These are phyloP conservation scores for Lentinula lateritia DNA, from an alignment of 768 basidiomycete genomes.

Conservation along the genomic window DNA sequence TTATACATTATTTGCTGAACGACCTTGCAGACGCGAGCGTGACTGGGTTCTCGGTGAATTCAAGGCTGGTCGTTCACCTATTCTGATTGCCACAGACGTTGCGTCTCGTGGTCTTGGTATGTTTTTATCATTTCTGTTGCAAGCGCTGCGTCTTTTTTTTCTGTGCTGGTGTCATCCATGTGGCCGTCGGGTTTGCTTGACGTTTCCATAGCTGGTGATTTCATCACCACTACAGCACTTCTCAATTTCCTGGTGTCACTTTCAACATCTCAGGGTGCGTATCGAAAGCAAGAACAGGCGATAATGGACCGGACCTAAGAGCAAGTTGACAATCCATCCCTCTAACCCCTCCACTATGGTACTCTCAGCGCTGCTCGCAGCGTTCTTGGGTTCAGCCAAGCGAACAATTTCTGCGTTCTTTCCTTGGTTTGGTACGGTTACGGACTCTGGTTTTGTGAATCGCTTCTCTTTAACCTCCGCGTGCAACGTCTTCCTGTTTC, in stretches of 20 bases:
- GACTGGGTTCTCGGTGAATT: constrained; percentile 99
- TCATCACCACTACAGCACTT: not conserved
- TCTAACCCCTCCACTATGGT: constrained; percentile 36
- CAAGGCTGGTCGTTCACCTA: constrained; percentile 95
- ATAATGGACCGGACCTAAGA: constrained; percentile 26
- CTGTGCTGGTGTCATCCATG: not conserved
- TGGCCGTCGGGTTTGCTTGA: constrained; percentile 2
- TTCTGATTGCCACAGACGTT: constrained; percentile 98
- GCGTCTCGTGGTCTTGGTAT: constrained; percentile 99
- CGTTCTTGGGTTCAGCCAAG: constrained; percentile 23
- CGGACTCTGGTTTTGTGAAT: constrained; percentile 32
- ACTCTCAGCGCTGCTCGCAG: constrained; percentile 12
- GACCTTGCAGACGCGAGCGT: constrained; percentile 72
- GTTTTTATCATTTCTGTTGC: constrained; percentile 39
- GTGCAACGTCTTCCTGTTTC: constrained; percentile 24
- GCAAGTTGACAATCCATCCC: constrained; percentile 26
- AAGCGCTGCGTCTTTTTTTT: constrained; percentile 36
- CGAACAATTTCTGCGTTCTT: constrained; percentile 30
- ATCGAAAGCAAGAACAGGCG: constrained; percentile 16
- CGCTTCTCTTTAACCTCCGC: constrained; percentile 13
- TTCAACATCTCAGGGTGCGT: constrained; percentile 24
- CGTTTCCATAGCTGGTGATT: constrained; percentile 5
- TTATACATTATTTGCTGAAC: constrained; percentile 1
- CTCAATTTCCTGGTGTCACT: constrained; percentile 11
- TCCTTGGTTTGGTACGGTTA: constrained; percentile 50